phyloP scores from a whole-genome alignment of 1,139 yeast genomes.

The Candida pseudoviswanathii region DNA sequence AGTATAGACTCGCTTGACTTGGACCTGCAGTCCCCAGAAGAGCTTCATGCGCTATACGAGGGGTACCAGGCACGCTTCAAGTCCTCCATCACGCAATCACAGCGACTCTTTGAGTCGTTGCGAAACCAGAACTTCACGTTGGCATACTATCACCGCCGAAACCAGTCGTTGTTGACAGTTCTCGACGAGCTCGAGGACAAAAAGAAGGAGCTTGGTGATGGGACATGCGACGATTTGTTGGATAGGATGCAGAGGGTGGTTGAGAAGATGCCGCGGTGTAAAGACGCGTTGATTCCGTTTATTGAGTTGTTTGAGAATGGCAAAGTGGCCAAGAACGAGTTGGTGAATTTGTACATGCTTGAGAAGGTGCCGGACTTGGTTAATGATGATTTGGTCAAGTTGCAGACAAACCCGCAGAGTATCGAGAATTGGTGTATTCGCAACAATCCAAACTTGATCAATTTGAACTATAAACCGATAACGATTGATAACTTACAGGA shows the following conservation, averaged over 20 bases:
- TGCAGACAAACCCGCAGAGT: constrained; percentile 44
- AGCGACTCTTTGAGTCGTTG: constrained; percentile 33
- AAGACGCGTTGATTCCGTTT: constrained; percentile 20
- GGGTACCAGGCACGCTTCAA: constrained; percentile 30
- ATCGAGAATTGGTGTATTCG: constrained; percentile 43
- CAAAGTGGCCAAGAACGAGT: constrained; percentile 12
- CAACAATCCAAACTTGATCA: constrained; percentile 38
- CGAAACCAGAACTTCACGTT: constrained; percentile 38
- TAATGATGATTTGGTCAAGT: constrained; percentile 38
- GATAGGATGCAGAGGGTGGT: constrained; percentile 27
- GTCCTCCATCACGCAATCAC: constrained; percentile 25
- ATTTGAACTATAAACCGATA: constrained; percentile 38
- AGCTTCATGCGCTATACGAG: constrained; percentile 28
- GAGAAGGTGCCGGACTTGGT: constrained; percentile 42
- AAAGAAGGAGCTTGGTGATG: background rate
- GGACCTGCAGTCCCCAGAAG: constrained; percentile 12
- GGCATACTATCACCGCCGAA: constrained; percentile 38
- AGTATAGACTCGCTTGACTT: background rate
- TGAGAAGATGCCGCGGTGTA: constrained; percentile 25
- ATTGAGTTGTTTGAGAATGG: constrained; percentile 8
- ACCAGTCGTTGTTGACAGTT: constrained; percentile 39
- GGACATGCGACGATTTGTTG: constrained; percentile 12
- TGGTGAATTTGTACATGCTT: constrained; percentile 21
- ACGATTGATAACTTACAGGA: constrained; percentile 21
- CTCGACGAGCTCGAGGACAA: constrained; percentile 24